Evolutionary conservation across 345 rosid genomes (phyloP).

Genomic region (Mercurialis annua): DNA sequence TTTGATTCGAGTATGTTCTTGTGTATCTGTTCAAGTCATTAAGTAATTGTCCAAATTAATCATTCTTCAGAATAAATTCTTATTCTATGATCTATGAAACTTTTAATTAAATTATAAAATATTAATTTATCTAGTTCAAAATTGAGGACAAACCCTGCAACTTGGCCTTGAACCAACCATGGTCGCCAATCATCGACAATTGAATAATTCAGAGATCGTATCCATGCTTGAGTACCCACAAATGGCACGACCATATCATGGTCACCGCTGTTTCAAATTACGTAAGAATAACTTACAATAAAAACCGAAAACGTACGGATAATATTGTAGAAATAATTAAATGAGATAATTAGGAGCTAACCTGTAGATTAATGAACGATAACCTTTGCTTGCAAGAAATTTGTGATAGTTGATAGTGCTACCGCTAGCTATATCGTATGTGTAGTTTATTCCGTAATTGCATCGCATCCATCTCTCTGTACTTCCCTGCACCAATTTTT

Average conservation of each 20-base stretch:
- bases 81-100: no score
- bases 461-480: conserved; percentile 3
- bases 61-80: no score
- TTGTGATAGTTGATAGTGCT: conserved; percentile 5
- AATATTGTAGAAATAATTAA: neutral
- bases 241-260: conserved; percentile 29
- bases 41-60: neutral
- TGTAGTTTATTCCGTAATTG: neutral
- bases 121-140: neutral
- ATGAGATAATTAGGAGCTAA: neutral
- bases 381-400: conserved; percentile 4
- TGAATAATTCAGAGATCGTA: conserved; percentile 25
- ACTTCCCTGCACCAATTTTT: neutral
- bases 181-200: conserved; percentile 26
- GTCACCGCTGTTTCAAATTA: conserved; percentile 29
- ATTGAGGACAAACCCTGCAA: conserved; percentile 29
- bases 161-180: conserved; percentile 28
- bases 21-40: conserved; percentile 44
- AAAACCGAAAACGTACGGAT: neutral
- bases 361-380: conserved; percentile 12
- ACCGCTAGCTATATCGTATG: neutral
- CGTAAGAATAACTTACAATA: neutral
- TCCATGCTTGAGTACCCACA: conserved; percentile 32
- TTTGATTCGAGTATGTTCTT: conserved; percentile 51
- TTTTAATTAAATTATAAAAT: neutral